Base-by-base conservation (phyloP, 441 rosid genomes). In the Capsella rubella region DNA sequence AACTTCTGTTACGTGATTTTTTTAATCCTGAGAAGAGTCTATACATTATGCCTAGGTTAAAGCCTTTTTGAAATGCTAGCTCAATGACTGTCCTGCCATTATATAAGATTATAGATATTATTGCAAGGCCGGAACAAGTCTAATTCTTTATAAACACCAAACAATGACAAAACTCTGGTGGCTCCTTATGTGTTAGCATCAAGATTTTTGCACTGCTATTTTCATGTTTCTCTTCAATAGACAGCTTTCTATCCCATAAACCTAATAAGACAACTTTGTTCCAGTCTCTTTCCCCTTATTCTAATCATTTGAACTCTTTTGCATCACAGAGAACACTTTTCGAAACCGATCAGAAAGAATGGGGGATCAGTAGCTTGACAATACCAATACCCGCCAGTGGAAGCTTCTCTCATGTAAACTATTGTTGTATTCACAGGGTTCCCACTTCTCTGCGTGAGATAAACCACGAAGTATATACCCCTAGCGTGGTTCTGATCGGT, bases 281-380 rank as follows among this genome's bases (percentile, higher is more conserved):
- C 12, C 28, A 54, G 40, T 29, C 14, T 42, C 5, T 52, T 40
- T 32, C 18, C 57, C 63, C 40, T 72, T 13, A 37, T 62, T 62
- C 71, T 77, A 55, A 49, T 77, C 3, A 40, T 34, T 16, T 16
- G 3, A 53, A 37, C 49, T 59, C 47, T 12, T 16, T 37, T 58
- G 78, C 65, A 62, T 18, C 32, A 18, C 74, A 73, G 74, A 46
- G 64, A 53, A 29, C 51, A 16, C 18, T 16, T 16, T 16, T 16
- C 18, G 18, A 16, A 16, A 16, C 18, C 18, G 18, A 16, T 16
- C 18, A 16, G 18, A 16, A 16, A 16, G 18, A 16, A 16, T 16
- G 18, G 18, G 18, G 18, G 18, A 16, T 16, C 18, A 16, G 18
- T 16, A 16, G 18, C 18, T 16, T 16, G 18, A 16, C 18, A 16